Percentiles rank a stretch among this genome's conserved stretches.
phyloP scores from a whole-genome alignment of 1,139 yeast genomes.

The Zhuliangozyma parablackwelliae region DNA sequence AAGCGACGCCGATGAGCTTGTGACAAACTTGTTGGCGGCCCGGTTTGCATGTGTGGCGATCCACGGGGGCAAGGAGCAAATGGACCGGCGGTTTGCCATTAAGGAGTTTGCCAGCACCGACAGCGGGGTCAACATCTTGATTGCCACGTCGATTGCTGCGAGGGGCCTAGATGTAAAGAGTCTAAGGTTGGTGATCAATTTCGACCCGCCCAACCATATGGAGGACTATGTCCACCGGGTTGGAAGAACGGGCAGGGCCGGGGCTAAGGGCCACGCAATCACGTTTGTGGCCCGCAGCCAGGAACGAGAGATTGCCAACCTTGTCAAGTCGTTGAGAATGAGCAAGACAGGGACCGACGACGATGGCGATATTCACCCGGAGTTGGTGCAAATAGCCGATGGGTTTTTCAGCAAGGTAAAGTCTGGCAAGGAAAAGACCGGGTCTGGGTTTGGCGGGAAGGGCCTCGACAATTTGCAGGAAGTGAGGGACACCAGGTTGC shows the following conservation, averaged over 20 bases:
- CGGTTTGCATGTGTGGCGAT: conserved; percentile 63
- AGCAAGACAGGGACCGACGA: conserved; percentile 28
- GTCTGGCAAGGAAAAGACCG: conserved; percentile 62
- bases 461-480: conserved; percentile 82
- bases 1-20: conserved; percentile 68
- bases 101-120: conserved; percentile 54
- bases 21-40: conserved; percentile 50
- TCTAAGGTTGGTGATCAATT: conserved; percentile 74
- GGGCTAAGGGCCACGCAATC: conserved; percentile 69
- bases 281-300: conserved; percentile 68
- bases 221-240: conserved; percentile 96
- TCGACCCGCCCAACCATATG: conserved; percentile 86
- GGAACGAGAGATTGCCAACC: conserved; percentile 65
- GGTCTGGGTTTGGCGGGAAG: conserved; percentile 88
- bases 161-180: conserved; percentile 91
- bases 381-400: conserved; percentile 50
- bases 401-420: conserved; percentile 60
- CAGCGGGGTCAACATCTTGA: conserved; percentile 58
- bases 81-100: conserved; percentile 75
- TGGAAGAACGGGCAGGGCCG: conserved; percentile 96
- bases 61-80: conserved; percentile 92
- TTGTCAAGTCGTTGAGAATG: conserved; percentile 62
- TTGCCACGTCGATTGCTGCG: conserved; percentile 94
- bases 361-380: conserved; percentile 43
- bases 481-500: conserved; percentile 54